Evolutionary conservation across 164 flowering plant genomes (phyloP).

Genomic region (Macadamia tetraphylla): DNA sequence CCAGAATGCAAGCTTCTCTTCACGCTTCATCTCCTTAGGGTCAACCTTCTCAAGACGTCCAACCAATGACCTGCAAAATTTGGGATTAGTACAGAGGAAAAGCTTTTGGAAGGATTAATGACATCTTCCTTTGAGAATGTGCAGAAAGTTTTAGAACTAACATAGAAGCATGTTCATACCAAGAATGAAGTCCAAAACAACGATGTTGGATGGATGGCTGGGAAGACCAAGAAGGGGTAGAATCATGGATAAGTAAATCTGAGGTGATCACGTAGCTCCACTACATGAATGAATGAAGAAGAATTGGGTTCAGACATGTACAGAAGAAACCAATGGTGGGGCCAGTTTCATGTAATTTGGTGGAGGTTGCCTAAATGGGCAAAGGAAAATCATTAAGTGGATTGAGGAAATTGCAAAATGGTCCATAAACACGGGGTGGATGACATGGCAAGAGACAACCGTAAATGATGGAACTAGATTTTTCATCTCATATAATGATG

Average conservation of each 20-base stretch:
- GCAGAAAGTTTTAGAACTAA: background rate
- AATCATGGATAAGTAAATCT: background rate
- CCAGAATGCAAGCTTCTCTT: conserved; percentile 70
- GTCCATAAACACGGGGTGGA: no score
- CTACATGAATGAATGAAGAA: background rate
- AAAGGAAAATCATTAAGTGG: no score
- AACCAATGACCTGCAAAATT: conserved; percentile 45
- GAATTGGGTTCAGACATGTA: no score
- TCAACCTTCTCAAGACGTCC: conserved; percentile 50
- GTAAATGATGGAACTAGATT: no score
- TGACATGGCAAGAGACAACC: no score
- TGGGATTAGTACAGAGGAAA: conserved; percentile 1
- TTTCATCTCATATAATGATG: no score
- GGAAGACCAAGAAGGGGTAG: background rate
- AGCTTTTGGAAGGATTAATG: background rate
- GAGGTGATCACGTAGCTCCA: background rate
- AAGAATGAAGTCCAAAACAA: background rate
- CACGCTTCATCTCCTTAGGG: conserved; percentile 48
- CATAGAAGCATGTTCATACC: no score
- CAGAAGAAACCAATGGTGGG: no score
- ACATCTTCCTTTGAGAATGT: background rate
- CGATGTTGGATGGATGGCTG: background rate
- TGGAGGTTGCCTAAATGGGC: no score
- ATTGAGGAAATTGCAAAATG: no score
- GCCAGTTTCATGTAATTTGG: no score